Evolutionary conservation across 2,329 filamentous ascomycete genomes (phyloP), one percentile per base, ranked within the genome.

Genomic region (Neurospora sp.): DNA sequence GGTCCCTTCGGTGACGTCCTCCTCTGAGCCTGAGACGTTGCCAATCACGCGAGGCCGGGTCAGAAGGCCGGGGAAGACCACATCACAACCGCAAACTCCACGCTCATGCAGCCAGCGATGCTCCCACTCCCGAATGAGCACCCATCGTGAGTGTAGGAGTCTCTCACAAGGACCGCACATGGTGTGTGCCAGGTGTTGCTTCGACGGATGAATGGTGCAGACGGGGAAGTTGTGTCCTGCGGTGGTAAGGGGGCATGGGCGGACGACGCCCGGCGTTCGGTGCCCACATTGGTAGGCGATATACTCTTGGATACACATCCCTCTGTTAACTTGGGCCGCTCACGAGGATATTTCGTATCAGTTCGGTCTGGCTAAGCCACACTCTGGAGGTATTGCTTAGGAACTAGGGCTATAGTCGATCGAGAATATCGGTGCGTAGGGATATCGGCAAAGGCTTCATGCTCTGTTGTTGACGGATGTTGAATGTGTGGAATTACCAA

Each of bases 251-350:
- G 84, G 83, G 71, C 84, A 85, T 2, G 78, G 76, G 0, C 81
- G 79, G 66, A 83, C 77, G 11, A 81, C 77, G 0, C 79, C 76
- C 4, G 80, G 52, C 6, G 80, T 81, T 66, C 80, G 81, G 76
- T 86, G 84, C 17, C 83, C 84, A 74, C 84, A 86, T 40, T 76
- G 80, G 75, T 83, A 85, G 68, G 79, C 80, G 66, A 83, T 74
- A 72, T 78, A 84, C 73, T 84, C 82, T 39, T 78, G 76, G 75
- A 83, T 79, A 73, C 84, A 85, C 83, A 85, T 86, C 3, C 28
- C 52, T 33, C 46, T 62, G 12, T 62, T 1, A 4, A n/a, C 46
- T 62, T 17, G 23, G 10, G 12, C 12, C 0, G 23, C 52, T 36
- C 4, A 8, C 6, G 15, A 10, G 15, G 28, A 36, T 10, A 17